Evolutionary conservation across 495 filamentous ascomycete species (phyloP).

Genomic region (Letharia lupina): DNA sequence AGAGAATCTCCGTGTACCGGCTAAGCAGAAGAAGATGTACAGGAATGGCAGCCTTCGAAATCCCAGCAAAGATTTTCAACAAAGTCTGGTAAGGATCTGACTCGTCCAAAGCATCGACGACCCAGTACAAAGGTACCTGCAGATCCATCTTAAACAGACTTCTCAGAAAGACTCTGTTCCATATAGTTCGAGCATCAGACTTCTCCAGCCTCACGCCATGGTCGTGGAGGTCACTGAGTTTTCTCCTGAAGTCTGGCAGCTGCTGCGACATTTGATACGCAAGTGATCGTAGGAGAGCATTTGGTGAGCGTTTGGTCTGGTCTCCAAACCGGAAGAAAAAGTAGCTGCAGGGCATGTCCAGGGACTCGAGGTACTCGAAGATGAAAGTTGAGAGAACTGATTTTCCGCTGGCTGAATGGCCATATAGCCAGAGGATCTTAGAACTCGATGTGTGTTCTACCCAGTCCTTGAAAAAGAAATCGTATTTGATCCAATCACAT

Average conservation of each 20-base stretch:
- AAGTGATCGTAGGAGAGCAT: conserved; percentile 29
- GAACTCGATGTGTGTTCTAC: conserved; percentile 1
- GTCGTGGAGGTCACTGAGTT: conserved; percentile 11
- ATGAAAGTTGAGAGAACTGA: conserved; percentile 27
- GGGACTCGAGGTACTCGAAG: conserved; percentile 20
- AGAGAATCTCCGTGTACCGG: too few relatives aligned
- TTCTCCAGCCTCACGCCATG: conserved; percentile 18
- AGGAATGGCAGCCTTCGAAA: conserved; percentile 9
- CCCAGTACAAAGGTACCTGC: conserved; percentile 27
- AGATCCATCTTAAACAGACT: conserved; percentile 25
- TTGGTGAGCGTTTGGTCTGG: conserved; percentile 23
- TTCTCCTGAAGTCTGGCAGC: conserved; percentile 6
- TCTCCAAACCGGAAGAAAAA: conserved; percentile 34
- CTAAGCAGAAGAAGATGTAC: conserved; percentile 7
- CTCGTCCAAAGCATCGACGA: conserved; percentile 40
- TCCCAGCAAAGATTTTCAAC: conserved; percentile 26
- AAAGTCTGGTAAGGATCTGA: conserved; percentile 18
- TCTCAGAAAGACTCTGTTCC: conserved; percentile 30
- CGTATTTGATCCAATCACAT: too few relatives aligned
- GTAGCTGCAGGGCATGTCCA: conserved; percentile 23
- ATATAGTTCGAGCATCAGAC: conserved; percentile 29
- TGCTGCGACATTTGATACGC: conserved; percentile 29
- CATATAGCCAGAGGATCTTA: conserved; percentile 30
- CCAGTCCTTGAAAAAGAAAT: too few relatives aligned
- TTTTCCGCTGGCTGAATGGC: conserved; percentile 29